Percentiles rank a stretch among this genome's conserved stretches.
These are phyloP conservation scores for Aspergillus sp. DNA, from an alignment of 2,329 filamentous ascomycete species.

Conservation along the genomic window DNA sequence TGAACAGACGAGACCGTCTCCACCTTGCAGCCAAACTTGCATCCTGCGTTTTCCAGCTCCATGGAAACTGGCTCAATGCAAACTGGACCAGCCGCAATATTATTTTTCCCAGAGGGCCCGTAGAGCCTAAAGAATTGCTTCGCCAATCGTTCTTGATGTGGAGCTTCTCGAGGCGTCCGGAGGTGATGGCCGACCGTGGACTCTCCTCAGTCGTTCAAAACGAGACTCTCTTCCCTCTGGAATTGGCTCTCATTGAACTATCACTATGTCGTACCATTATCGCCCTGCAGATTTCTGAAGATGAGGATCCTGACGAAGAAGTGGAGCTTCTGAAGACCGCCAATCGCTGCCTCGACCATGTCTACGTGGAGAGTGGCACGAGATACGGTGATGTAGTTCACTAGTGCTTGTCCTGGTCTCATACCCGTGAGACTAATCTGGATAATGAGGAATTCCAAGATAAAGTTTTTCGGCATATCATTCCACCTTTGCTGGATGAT, in stretches of 20 bases:
- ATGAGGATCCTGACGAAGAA: not conserved
- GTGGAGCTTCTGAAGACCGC: not conserved
- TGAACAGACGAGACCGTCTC: conserved; percentile 6
- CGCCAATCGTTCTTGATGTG: conserved; percentile 5
- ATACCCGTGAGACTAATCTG: not conserved
- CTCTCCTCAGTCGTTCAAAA: conserved; percentile 3
- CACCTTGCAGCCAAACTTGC: conserved; percentile 10
- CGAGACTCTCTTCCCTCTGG: conserved; percentile 9
- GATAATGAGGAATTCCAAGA: not conserved
- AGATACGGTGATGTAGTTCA: not conserved
- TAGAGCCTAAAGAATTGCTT: not conserved
- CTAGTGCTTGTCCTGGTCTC: not conserved
- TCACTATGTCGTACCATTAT: conserved; percentile 1
- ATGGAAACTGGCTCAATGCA: conserved; percentile 15
- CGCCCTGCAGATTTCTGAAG: not conserved
- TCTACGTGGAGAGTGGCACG: not conserved
- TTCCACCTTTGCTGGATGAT: not conserved
- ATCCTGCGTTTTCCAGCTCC: conserved; percentile 13
- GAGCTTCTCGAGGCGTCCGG: not conserved
- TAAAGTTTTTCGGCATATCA: not conserved
- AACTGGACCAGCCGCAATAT: conserved; percentile 12
- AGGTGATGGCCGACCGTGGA: not conserved
- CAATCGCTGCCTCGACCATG: not conserved
- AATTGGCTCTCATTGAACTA: conserved; percentile 7
- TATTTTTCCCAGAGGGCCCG: conserved; percentile 3